phyloP scores from a whole-genome alignment of 2,329 filamentous ascomycete species.

The Scytalidium sp. region DNA sequence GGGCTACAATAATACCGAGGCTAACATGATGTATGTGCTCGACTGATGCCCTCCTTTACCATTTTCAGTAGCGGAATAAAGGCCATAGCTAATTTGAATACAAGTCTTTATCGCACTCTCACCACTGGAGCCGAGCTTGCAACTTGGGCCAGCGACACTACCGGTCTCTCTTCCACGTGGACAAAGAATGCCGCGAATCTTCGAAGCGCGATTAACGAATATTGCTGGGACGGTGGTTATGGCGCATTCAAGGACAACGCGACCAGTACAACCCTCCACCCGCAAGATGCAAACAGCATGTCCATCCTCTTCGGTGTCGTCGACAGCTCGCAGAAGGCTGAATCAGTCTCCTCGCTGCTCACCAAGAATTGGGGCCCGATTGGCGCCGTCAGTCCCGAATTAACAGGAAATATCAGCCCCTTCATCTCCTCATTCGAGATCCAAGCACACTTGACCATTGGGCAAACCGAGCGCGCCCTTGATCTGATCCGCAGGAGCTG shows the following conservation, averaged over 20 bases:
- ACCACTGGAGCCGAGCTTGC: constrained; percentile 42
- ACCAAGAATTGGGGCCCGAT: constrained; percentile 51
- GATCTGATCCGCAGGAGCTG: constrained; percentile 52
- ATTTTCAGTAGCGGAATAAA: neutral
- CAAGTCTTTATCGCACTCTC: constrained; percentile 42
- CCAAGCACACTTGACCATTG: constrained; percentile 47
- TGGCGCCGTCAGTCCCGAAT: constrained; percentile 49
- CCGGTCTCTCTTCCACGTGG: constrained; percentile 32
- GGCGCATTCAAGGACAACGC: constrained; percentile 43
- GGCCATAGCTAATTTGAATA: neutral
- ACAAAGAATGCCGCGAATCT: constrained; percentile 23
- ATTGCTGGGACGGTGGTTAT: constrained; percentile 40
- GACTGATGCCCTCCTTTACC: neutral
- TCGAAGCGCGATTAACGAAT: constrained; percentile 29
- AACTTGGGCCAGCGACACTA: constrained; percentile 36
- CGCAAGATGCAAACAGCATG: constrained; percentile 58
- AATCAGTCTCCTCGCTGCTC: constrained; percentile 42
- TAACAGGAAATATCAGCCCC: constrained; percentile 52
- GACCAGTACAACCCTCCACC: constrained; percentile 50
- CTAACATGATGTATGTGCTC: constrained; percentile 36
- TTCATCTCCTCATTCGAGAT: constrained; percentile 58
- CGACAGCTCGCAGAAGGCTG: constrained; percentile 13
- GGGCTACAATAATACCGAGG: constrained; percentile 41
- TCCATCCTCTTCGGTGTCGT: constrained; percentile 30
- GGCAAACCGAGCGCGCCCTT: constrained; percentile 45